Evolutionary conservation across 2,329 filamentous ascomycete species (phyloP), one percentile per base, ranked within the genome.

Genomic region (Colletotrichum tofieldiae): DNA sequence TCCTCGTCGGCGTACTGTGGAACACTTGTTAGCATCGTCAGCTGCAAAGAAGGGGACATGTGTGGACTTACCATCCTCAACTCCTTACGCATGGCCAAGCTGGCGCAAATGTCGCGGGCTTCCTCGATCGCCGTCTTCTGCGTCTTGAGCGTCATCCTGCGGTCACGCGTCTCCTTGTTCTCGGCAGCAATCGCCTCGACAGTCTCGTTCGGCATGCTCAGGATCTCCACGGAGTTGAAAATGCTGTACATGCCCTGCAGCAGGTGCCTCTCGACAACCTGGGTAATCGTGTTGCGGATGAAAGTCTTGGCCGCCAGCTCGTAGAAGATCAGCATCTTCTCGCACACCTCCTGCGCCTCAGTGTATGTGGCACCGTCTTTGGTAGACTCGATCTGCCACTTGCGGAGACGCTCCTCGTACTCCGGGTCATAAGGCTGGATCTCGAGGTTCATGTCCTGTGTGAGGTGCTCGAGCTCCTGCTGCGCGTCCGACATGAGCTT

Each of bases 321-420:
- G 73, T 88, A 88, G 79, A 86, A 88, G 73, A 88, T 88, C 64
- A 88, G 80, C 86, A 88, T 88, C 81, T 88, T 88, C 77, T 88
- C 86, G 35, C 88, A 75, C 0, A 88, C 86, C 77, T 88, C 86
- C 71, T 88, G 85, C 0, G 86, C 86, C 69, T 88, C 86, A 2
- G 83, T 84, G 75, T 86, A 88, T 0, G 81, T 82, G 35, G 82
- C 84, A 0, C 85, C 86, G 8, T 87, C 82, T 72, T 83, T 79
- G 0, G 82, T 83, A 0, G 81, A 78, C 8, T 83, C 79, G 0
- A 79, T 79, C 7, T 86, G 85, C 86, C 86, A 88, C 67, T 79
- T 82, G 37, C 83, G 79, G 62, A 88, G 81, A 1, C 86, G 85
- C 26, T 87, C 84, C 76, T 88, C 86, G 65, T 88, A 88, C 75